Percentiles rank a stretch among this genome's conserved stretches.
phyloP scores from a whole-genome alignment of 345 rosid species.

The Psidium friedrichsthalianum region DNA sequence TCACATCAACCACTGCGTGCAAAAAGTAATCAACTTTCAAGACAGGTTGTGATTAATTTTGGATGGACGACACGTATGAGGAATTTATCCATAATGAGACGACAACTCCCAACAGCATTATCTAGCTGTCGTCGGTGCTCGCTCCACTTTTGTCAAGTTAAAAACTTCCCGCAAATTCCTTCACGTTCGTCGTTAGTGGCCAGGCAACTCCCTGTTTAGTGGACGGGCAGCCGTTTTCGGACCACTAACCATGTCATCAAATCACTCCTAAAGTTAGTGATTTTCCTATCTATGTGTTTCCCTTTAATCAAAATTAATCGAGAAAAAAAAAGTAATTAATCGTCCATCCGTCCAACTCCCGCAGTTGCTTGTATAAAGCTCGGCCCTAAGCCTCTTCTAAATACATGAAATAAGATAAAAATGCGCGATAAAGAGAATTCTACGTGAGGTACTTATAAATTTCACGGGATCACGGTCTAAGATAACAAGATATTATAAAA shows the following conservation, averaged over 20 bases:
- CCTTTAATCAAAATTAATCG: background rate
- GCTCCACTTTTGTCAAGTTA: background rate
- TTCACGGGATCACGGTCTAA: background rate
- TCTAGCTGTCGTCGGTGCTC: background rate
- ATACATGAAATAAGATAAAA: too few relatives aligned
- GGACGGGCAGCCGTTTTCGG: background rate
- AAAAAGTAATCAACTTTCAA: too few relatives aligned
- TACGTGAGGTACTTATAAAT: too few relatives aligned
- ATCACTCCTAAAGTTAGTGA: background rate
- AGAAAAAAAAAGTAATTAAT: too few relatives aligned
- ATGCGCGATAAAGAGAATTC: too few relatives aligned
- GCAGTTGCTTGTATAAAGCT: too few relatives aligned
- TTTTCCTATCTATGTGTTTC: background rate
- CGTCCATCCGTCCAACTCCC: too few relatives aligned
- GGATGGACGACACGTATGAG: too few relatives aligned
- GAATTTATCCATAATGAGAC: background rate
- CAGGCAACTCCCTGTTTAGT: background rate
- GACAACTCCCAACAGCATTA: background rate
- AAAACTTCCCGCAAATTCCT: background rate
- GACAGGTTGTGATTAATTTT: too few relatives aligned
- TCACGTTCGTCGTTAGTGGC: rapidly evolving
- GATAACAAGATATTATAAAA: background rate
- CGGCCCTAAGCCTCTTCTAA: too few relatives aligned
- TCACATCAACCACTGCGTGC: too few relatives aligned
- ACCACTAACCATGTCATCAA: background rate